Evolutionary conservation across 2,329 filamentous ascomycete species (phyloP), one percentile per base, ranked within the genome.

Genomic region (Colletotrichum phormii): DNA sequence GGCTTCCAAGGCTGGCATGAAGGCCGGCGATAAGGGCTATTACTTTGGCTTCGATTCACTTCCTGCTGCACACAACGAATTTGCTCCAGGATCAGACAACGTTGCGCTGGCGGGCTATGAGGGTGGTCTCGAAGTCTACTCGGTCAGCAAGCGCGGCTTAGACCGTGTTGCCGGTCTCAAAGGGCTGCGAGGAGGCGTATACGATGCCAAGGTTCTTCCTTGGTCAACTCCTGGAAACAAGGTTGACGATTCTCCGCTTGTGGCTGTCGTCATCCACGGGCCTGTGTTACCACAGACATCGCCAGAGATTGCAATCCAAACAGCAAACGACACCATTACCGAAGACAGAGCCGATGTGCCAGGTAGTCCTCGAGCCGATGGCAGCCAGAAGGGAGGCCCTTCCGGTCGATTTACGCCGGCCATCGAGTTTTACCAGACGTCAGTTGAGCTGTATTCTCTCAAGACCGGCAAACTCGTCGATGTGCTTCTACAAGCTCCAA

Each of bases 401-500:
- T 77, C 81, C 65, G 83, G 77, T 42, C 83, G 82, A 66, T 76
- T 79, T 66, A 73, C 79, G 51, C 76, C 83, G 51, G 76, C 80
- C 5, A 85, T 91, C 71, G 88, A 90, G 62, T 87, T 88, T 59
- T 97, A 96, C 78, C 95, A 97, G 81, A 98, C 95, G 0, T 92
- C 93, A 0, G 94, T 98, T 6, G 95, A 98, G 77, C 86, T 98
- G 0, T 97, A 96, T 81, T 98, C 95, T 1, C 84, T 98, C 72
- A 91, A 89, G 76, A 94, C 92, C n/a, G 92, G 91, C 77, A 88
- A 89, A 74, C 89, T 90, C 67, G 83, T 98, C 67, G 89, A 92
- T 31, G 93, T 94, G 0, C 85, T 98, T 9, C 91, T 97, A 73
- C 89, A 91, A 77, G 91, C 92, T 55, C 89, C 93, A 62, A 86